Percentiles rank a stretch among this genome's conserved stretches.
phyloP scores from a whole-genome alignment of 106 monocot genomes.

The Narthecium ossifragum region DNA sequence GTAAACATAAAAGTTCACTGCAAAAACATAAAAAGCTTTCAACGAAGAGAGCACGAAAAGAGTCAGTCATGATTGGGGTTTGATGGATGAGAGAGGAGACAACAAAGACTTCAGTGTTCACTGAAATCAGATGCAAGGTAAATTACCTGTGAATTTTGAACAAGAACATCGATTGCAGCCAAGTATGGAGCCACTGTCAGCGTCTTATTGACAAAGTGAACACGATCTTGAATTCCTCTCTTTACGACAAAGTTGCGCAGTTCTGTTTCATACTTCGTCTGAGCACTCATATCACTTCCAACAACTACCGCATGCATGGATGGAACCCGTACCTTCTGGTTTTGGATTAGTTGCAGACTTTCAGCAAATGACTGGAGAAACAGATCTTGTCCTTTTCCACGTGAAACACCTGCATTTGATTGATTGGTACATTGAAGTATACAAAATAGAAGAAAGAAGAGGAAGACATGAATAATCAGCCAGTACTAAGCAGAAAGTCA shows the following conservation, averaged over 20 bases:
- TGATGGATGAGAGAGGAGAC: too few species aligned
- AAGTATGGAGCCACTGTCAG: slow-evolving; percentile 83
- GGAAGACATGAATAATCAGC: too few species aligned
- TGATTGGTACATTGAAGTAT: neutral
- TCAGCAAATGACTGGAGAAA: slow-evolving; percentile 86
- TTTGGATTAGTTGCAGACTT: slow-evolving; percentile 57
- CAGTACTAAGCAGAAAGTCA: too few species aligned
- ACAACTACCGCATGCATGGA: slow-evolving; percentile 75
- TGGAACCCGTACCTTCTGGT: slow-evolving; percentile 76
- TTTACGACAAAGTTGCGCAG: slow-evolving; percentile 62
- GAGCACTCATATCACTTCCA: slow-evolving; percentile 93
- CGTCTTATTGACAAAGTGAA: slow-evolving; percentile 94
- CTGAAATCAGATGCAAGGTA: neutral
- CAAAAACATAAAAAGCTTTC: neutral
- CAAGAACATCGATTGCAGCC: slow-evolving; percentile 92
- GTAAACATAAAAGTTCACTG: neutral
- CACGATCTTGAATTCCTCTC: slow-evolving; percentile 61
- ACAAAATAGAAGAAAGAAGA: too few species aligned
- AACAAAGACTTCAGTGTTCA: neutral
- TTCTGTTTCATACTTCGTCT: slow-evolving; percentile 80
- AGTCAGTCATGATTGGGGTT: too few species aligned
- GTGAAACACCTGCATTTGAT: slow-evolving; percentile 74
- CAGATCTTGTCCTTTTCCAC: slow-evolving; percentile 90
- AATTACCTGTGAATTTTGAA: slow-evolving; percentile 95
- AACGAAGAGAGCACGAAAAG: neutral